Base-by-base conservation (phyloP, 495 filamentous ascomycete species). In the Parathielavia hyrcaniae region DNA sequence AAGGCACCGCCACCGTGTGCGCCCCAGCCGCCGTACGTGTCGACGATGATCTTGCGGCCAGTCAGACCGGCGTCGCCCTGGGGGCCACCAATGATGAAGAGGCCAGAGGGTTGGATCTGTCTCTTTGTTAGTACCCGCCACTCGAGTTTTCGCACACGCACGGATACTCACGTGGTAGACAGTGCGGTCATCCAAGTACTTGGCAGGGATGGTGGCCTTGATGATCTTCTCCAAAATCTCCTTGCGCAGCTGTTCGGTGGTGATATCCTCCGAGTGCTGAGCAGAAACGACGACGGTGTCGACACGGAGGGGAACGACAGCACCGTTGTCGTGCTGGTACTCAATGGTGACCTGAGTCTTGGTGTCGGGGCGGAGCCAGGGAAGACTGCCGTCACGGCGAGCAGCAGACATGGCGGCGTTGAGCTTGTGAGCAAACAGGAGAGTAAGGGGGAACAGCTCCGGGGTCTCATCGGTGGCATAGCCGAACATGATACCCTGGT, bases 401-500 rank as follows among this genome's bases (percentile, higher is more conserved):
- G 92, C 90, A 64, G 82, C 81, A 62, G 83, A 87, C 93, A 98
- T 93, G 67, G 88, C 89, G 65, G 81, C 77, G 80, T 98, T 98
- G 61, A 98, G 86, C 83, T 89, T 90, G 83, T 98, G 93, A 68
- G 93, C 86, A 70, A 97, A 83, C 55, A 90, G 83, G 65, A 97
- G 79, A 63, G 93, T 97, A 69, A 98, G 79, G 61, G 93, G 93
- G 69, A 97, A 86, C 61, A 93, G 84, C 79, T 98, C 92, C 60
- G 93, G 93, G 69, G 93, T 97, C 83, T 98, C 93, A 67, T 98
- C 92, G 72, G 93, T 96, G 69, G 93, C 93, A 85, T 98, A 98
- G 64, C 93, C 93, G 77, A 98, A 98, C 93, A 98, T 98, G 82
- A 98, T 96, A 81, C 93, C 93, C 81, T 98, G 93, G 79, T 98